Percentiles rank a stretch among this genome's conserved stretches.
These are phyloP conservation scores for Solanum bukasovii DNA, from an alignment of 257 asterid genomes.

Conservation along the genomic window DNA sequence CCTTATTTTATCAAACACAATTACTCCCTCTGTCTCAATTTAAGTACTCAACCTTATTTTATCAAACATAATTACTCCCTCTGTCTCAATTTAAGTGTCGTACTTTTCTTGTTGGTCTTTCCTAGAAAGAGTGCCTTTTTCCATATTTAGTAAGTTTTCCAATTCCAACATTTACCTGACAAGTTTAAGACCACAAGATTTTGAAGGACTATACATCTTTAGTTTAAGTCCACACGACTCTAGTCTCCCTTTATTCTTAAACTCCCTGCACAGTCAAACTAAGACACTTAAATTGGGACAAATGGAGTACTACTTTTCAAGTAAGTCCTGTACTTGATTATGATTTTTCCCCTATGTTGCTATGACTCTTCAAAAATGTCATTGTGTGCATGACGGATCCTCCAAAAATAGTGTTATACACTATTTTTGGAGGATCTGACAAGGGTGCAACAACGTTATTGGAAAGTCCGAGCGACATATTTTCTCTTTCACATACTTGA, in stretches of 20 bases:
- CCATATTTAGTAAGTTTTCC: background rate
- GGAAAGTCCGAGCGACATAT: background rate
- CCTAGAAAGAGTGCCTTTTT: background rate
- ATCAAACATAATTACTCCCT: background rate
- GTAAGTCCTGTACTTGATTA: background rate
- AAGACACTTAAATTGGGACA: background rate
- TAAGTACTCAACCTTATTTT: background rate
- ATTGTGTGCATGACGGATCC: background rate
- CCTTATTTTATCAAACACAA: background rate
- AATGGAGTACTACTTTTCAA: background rate
- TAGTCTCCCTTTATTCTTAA: background rate
- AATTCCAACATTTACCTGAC: background rate
- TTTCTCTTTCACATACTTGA: constrained; percentile 26
- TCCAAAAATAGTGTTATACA: background rate
- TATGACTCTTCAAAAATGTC: background rate
- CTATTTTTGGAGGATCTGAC: background rate
- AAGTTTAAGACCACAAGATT: background rate
- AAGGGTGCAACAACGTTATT: background rate
- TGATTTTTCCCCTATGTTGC: background rate
- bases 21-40: background rate
- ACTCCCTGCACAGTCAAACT: background rate
- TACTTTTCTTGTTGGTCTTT: background rate
- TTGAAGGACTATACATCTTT: background rate
- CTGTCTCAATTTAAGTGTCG: background rate
- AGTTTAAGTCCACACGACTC: background rate